These are phyloP conservation scores for Petunia axillaris DNA, from an alignment of 257 asterid genomes.

Conservation along the genomic window DNA sequence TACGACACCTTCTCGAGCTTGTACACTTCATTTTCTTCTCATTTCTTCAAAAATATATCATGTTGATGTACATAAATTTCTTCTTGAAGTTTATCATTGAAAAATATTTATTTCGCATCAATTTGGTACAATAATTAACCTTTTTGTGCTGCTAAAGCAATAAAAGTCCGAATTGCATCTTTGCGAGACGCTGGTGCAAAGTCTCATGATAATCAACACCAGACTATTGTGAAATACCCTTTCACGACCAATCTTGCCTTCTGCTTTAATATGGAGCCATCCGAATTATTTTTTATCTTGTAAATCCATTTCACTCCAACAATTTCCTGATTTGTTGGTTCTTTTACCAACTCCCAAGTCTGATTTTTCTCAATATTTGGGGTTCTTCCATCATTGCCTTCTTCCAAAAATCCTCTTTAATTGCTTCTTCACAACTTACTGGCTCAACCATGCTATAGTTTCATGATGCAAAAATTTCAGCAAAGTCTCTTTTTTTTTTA, in stretches of 20 bases:
- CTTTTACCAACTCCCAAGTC: constrained; percentile 5
- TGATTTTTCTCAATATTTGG: background rate
- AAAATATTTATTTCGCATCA: no score
- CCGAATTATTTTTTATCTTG: background rate
- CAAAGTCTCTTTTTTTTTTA: no score
- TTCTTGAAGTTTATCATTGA: no score
- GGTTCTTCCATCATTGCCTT: constrained; percentile 2
- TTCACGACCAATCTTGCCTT: background rate
- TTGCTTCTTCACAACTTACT: constrained; percentile 11
- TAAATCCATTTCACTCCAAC: background rate
- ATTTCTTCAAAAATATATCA: no score
- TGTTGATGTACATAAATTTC: no score
- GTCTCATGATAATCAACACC: constrained; percentile 10
- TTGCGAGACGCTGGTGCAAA: no score
- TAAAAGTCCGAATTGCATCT: no score
- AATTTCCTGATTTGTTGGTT: background rate
- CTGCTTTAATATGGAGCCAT: background rate
- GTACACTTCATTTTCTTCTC: no score
- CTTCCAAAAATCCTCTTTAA: background rate
- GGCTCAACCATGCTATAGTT: constrained; percentile 5
- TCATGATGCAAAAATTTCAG: background rate
- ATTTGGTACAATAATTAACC: no score
- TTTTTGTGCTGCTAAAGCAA: no score
- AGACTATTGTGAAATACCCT: background rate
- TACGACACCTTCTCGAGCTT: no score